phyloP scores from a whole-genome alignment of 1,284 basidiomycete species.

The Apiotrichum domesticum region DNA sequence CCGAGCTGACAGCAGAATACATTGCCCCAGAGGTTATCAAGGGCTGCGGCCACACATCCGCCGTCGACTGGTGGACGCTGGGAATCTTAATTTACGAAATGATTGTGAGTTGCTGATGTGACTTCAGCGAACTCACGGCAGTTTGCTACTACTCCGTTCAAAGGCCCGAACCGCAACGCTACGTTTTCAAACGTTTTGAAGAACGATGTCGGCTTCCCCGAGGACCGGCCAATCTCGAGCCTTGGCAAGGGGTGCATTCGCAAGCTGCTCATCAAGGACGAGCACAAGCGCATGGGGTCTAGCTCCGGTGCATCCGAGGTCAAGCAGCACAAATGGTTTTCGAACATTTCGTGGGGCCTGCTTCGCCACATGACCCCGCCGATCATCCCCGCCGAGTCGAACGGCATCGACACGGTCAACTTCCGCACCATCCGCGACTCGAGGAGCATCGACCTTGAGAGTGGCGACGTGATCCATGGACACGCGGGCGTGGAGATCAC shows the following conservation, averaged over 20 bases:
- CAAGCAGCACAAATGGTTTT: conserved; percentile 99
- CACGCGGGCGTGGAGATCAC: conserved; percentile 43
- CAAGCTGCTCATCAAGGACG: conserved; percentile 88
- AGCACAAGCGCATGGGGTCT: conserved; percentile 80
- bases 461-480: conserved; percentile 3
- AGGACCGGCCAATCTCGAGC: conserved; percentile 74
- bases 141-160: conserved; percentile 98
- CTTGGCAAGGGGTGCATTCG: conserved; percentile 80
- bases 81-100: conserved; percentile 99
- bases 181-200: conserved; percentile 95
- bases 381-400: conserved; percentile 77
- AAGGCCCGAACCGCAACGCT: conserved; percentile 86
- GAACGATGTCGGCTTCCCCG: conserved; percentile 80
- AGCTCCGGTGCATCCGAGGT: conserved; percentile 94
- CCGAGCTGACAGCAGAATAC: conserved; percentile 61
- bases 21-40: conserved; percentile 99
- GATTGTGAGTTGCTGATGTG: conserved; percentile 67
- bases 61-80: conserved; percentile 99
- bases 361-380: conserved; percentile 88
- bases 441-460: conserved; percentile 77
- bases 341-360: conserved; percentile 91
- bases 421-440: conserved; percentile 87
- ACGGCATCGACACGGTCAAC: conserved; percentile 80
- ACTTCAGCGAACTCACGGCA: conserved; percentile 40
- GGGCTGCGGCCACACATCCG: conserved; percentile 92